These are phyloP conservation scores for Claviceps pazoutovae DNA, from an alignment of 2,329 filamentous ascomycete species.

Conservation along the genomic window DNA sequence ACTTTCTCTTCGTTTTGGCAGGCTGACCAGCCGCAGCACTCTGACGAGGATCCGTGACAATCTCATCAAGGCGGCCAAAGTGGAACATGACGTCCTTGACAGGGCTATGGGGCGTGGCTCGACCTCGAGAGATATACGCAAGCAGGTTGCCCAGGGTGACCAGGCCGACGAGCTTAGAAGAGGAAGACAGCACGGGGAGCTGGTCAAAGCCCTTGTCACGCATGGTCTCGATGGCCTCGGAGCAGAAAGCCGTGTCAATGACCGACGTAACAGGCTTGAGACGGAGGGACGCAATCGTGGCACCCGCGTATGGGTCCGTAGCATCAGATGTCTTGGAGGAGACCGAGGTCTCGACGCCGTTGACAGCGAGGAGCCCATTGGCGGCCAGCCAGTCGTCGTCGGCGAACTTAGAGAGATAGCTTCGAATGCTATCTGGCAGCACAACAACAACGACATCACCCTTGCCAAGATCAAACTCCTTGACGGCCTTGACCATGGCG, in stretches of 20 bases:
- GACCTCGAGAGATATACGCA: constrained; percentile 73
- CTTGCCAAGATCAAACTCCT: constrained; percentile 63
- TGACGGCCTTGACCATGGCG: constrained; percentile 61
- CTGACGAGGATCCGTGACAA: constrained; percentile 74
- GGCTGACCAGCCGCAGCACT: constrained; percentile 29
- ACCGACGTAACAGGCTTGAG: constrained; percentile 91
- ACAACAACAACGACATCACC: constrained; percentile 84
- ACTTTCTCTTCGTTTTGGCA: constrained; percentile 46
- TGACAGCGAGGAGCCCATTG: constrained; percentile 71
- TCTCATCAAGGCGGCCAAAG: constrained; percentile 74
- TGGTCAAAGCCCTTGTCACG: constrained; percentile 97
- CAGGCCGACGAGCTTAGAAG: constrained; percentile 68
- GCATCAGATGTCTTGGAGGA: constrained; percentile 19
- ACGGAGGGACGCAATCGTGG: constrained; percentile 69
- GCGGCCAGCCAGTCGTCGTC: constrained; percentile 98
- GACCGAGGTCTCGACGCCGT: constrained; percentile 34
- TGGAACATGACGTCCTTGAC: constrained; percentile 94
- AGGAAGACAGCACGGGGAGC: constrained; percentile 69
- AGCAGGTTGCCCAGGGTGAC: constrained; percentile 92
- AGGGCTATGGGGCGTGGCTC: constrained; percentile 57
- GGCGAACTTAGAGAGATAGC: constrained; percentile 95
- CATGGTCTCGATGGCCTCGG: constrained; percentile 93
- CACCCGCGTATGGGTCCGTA: constrained; percentile 58
- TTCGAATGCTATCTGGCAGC: constrained; percentile 89
- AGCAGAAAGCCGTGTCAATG: constrained; percentile 53